Base-by-base conservation (phyloP, 169 alveolate species). In the Plasmodium relictum region DNA sequence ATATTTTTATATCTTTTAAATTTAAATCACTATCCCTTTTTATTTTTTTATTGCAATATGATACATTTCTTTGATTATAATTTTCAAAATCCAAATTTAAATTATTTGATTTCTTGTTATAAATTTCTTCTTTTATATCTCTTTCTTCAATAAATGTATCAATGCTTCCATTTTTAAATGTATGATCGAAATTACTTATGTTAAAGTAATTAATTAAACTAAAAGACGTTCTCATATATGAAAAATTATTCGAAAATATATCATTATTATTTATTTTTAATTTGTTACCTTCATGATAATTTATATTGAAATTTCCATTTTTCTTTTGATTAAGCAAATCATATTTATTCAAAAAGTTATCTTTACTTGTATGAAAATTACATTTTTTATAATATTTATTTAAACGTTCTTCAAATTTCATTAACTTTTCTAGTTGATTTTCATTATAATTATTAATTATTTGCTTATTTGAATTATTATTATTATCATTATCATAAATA, bases 141-240 rank as follows among this genome's bases (percentile, higher is more conserved):
- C 39, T 31, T 31, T 31, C 39, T 31, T 31, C 3, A 31, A 31
- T 31, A 3, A 31, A 2, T 2, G 1, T 31, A 31, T 31, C 3
- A 31, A 31, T 31, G 39, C 3, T 31, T 2, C 3, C 39, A 31
- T 31, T 31, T 31, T 31, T 31, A 31, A 31, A 31, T 31, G 39
- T 2, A 31, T 3, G 3, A 31, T 52, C 24, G 26, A 14, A 66
- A 39, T 22, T 41, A 10, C 50, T 14, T 42, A 52, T 42, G 41
- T 54, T 54, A 16, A 24, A 26, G 41, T 48, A 72, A 72, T 59
- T 44, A 48, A 20, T 42, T 26, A 72, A 48, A 12, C 86, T 72
- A 22, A 24, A 20, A 5, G 70, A 18, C 6, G 70, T 39, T 50
- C 18, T 72, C 6, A 31, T 41, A 8, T 52, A 42, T 58, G 86